These are phyloP conservation scores for Fusarium xylarioides DNA, from an alignment of 2,329 filamentous ascomycete species.

Conservation along the genomic window DNA sequence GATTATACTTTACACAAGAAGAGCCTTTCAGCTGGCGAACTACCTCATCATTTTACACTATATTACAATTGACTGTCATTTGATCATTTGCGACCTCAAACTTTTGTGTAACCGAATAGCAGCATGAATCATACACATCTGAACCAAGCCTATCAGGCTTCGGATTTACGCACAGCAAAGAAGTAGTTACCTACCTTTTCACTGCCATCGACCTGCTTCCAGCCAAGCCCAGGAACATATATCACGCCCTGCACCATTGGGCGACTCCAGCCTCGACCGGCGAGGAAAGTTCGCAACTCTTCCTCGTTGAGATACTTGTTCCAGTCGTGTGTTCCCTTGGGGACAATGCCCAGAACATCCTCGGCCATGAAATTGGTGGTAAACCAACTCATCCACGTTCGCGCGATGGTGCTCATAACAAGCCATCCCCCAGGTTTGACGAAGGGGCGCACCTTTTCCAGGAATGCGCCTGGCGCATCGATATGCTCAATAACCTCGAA, in stretches of 20 bases:
- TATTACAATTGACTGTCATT: conserved; percentile 19
- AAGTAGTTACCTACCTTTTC: conserved; percentile 96
- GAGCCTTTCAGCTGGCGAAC: not conserved
- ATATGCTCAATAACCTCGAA: conserved; percentile 98
- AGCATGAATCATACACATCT: conserved; percentile 19
- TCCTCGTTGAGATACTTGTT: conserved; percentile 90
- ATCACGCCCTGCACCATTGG: conserved; percentile 79
- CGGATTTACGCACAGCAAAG: conserved; percentile 75
- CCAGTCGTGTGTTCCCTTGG: conserved; percentile 95
- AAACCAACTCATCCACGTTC: conserved; percentile 88
- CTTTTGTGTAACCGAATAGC: conserved; percentile 2
- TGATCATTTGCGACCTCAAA: not conserved
- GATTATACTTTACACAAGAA: not conserved
- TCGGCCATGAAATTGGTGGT: conserved; percentile 94
- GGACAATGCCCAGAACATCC: conserved; percentile 86
- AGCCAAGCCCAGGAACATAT: conserved; percentile 90
- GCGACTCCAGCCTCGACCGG: conserved; percentile 65
- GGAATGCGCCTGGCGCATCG: conserved; percentile 76
- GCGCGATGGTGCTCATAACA: conserved; percentile 88
- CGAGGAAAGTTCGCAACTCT: conserved; percentile 72
- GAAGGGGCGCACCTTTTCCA: conserved; percentile 75
- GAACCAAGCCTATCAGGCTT: conserved; percentile 10
- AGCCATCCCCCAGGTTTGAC: conserved; percentile 94
- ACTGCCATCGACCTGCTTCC: conserved; percentile 82
- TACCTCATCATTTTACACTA: conserved; percentile 18